Base-by-base conservation (phyloP, 1,284 basidiomycete species). In the Boletus holoroseus region DNA sequence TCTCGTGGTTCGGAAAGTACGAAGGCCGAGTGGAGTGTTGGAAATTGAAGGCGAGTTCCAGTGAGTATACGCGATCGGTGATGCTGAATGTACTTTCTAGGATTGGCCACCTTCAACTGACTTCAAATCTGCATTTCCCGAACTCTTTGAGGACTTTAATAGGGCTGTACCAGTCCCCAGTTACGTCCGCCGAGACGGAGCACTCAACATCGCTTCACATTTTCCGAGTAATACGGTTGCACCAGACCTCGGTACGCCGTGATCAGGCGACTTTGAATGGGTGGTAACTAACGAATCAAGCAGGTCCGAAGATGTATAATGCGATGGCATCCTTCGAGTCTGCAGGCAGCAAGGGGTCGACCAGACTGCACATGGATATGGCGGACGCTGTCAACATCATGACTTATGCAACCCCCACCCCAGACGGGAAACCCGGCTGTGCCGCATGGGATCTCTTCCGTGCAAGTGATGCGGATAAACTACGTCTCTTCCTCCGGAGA, bases 351-450 rank as follows among this genome's bases (percentile, higher is more conserved):
- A 86, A 87, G 60, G 88, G 90, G 7, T 84, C 88, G 22, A 97
- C 94, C 3, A 76, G 91, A 42, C 68, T 97, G 47, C 94, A 97
- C 65, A 94, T 95, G 91, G 94, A 97, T 69, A 92, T 95, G 78
- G 92, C 94, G 0, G 94, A 97, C 62, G 93, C 92, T 1, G 73
- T 96, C 55, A 97, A 97, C 68, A 80, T 96, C 59, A 92, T 97
- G 88, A 79, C 90, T 8, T 83, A 84, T 66, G 79, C 91, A 7
- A 75, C 83, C 6, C 61, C 68, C 1, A 77, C 77, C 3, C 73
- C 78, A 0, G 80, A 88, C 56, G 86, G 85, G 7, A 70, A 74
- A 12, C 78, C 81, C 1, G 94, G 94, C 1, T 86, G 81, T 56
- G 94, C 94, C 0, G 88, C 85, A 0, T 98, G 94, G 94, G 93